Evolutionary conservation across 2,329 filamentous ascomycete species (phyloP).

Genomic region (Aureobasidium sp.): DNA sequence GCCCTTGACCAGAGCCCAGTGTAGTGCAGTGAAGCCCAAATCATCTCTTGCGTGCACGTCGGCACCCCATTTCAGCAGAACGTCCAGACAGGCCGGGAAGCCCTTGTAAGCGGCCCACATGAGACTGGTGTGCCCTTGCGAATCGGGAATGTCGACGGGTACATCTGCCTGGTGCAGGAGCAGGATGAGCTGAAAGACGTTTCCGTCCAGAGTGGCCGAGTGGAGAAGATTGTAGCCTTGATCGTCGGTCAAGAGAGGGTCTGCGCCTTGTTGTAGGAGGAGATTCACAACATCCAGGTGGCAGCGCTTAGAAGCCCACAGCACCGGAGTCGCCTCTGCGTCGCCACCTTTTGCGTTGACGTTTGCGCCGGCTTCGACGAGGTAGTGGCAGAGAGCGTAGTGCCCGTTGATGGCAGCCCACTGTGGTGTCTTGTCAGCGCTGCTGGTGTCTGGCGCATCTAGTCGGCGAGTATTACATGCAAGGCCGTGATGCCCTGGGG

Average conservation of each 20-base stretch:
- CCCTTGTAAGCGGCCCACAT: slow-evolving; percentile 99
- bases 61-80: slow-evolving; percentile 90
- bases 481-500: slow-evolving; percentile 91
- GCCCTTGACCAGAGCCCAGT: slow-evolving; percentile 95
- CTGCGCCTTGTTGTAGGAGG: slow-evolving; percentile 81
- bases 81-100: slow-evolving; percentile 80
- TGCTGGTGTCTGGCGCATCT: neutral
- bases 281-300: slow-evolving; percentile 96
- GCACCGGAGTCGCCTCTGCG: slow-evolving; percentile 82
- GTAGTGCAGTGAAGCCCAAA: slow-evolving; percentile 85
- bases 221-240: slow-evolving; percentile 98
- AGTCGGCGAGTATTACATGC: slow-evolving; percentile 52
- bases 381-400: slow-evolving; percentile 92
- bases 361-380: slow-evolving; percentile 76
- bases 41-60: slow-evolving; percentile 86
- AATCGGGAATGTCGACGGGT: slow-evolving; percentile 81
- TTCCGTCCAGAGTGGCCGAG: slow-evolving; percentile 93
- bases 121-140: slow-evolving; percentile 81
- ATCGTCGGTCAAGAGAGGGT: slow-evolving; percentile 82
- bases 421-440: slow-evolving; percentile 38
- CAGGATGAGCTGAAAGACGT: slow-evolving; percentile 79
- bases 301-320: slow-evolving; percentile 95
- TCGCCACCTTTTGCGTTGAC: slow-evolving; percentile 95
- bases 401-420: slow-evolving; percentile 99
- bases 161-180: slow-evolving; percentile 85